Evolutionary conservation across 2,329 filamentous ascomycete species (phyloP).

Genomic region (Cucurbitaria berberidis): DNA sequence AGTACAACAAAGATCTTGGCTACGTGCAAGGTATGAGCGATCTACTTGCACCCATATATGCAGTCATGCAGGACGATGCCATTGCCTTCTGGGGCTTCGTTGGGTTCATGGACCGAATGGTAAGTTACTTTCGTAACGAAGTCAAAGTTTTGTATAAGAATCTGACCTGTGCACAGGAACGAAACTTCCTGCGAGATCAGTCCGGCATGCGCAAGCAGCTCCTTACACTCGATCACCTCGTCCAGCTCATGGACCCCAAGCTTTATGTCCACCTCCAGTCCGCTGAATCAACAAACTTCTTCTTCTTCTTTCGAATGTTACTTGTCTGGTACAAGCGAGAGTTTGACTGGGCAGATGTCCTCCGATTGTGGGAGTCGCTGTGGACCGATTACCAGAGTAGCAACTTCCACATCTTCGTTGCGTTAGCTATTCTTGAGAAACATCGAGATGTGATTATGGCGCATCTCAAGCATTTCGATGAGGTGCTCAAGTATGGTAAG

Average conservation of each 20-base stretch:
- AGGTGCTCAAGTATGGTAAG: constrained; percentile 93
- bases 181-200: constrained; percentile 94
- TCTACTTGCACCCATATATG: constrained; percentile 92
- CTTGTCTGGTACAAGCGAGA: constrained; percentile 99
- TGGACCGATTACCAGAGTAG: constrained; percentile 93
- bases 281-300: constrained; percentile 97
- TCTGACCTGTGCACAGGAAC: constrained; percentile 61
- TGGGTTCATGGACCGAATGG: constrained; percentile 95
- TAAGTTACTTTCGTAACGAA: constrained; percentile 29
- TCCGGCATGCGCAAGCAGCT: constrained; percentile 95
- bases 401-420: constrained; percentile 93
- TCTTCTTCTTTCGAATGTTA: constrained; percentile 99
- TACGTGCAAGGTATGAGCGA: constrained; percentile 99
- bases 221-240: constrained; percentile 87
- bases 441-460: constrained; percentile 96
- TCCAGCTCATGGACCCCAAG: constrained; percentile 95
- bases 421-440: constrained; percentile 92
- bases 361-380: constrained; percentile 87
- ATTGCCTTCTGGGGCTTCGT: constrained; percentile 97
- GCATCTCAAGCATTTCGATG: constrained; percentile 92
- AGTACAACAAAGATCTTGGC: constrained; percentile 92
- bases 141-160: too few species aligned
- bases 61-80: constrained; percentile 95
- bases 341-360: constrained; percentile 85
- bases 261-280: constrained; percentile 88